These are phyloP conservation scores for Bretziella fagacearum DNA, from an alignment of 2,329 filamentous ascomycete species.

Conservation along the genomic window DNA sequence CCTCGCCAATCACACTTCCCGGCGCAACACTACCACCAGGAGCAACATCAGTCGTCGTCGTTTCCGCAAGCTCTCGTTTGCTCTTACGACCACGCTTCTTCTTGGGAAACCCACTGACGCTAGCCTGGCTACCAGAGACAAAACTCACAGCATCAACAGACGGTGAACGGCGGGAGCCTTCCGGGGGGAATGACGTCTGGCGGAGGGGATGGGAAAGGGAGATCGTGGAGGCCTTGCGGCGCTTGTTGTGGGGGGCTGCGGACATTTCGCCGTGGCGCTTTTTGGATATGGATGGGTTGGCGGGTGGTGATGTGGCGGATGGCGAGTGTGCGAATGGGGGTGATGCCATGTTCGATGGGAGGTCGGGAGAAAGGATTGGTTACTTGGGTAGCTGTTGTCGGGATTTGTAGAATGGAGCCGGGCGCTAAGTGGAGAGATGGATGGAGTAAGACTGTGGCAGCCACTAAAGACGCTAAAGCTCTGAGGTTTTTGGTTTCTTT, in stretches of 20 bases:
- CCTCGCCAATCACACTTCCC: slow-evolving; percentile 21
- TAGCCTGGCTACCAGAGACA: slow-evolving; percentile 44
- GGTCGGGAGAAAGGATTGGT: not conserved
- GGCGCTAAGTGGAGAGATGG: not conserved
- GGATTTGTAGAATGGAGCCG: not conserved
- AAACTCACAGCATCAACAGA: slow-evolving; percentile 44
- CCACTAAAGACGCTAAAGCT: too few species aligned
- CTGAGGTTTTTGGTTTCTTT: too few species aligned
- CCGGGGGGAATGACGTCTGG: slow-evolving; percentile 66
- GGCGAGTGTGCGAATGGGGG: slow-evolving; percentile 35
- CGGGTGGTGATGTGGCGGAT: slow-evolving; percentile 36
- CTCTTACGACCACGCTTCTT: slow-evolving; percentile 46
- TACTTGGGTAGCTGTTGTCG: not conserved
- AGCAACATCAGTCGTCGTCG: slow-evolving; percentile 26
- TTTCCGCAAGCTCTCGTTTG: slow-evolving; percentile 36
- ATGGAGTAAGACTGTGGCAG: too few species aligned
- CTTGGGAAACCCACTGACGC: slow-evolving; percentile 28
- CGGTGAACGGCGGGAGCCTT: slow-evolving; percentile 38
- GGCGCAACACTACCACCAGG: too few species aligned
- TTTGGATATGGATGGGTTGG: slow-evolving; percentile 36
- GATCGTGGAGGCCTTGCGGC: slow-evolving; percentile 52
- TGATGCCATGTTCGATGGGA: slow-evolving; percentile 31
- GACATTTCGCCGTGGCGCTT: slow-evolving; percentile 43
- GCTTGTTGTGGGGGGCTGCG: slow-evolving; percentile 35
- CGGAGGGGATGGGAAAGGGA: slow-evolving; percentile 53